A percentile compares a stretch with the other conserved stretches of the same genome.
Evolutionary conservation across 1,284 basidiomycete genomes (phyloP).

Genomic region (Anthracocystis setariae): DNA sequence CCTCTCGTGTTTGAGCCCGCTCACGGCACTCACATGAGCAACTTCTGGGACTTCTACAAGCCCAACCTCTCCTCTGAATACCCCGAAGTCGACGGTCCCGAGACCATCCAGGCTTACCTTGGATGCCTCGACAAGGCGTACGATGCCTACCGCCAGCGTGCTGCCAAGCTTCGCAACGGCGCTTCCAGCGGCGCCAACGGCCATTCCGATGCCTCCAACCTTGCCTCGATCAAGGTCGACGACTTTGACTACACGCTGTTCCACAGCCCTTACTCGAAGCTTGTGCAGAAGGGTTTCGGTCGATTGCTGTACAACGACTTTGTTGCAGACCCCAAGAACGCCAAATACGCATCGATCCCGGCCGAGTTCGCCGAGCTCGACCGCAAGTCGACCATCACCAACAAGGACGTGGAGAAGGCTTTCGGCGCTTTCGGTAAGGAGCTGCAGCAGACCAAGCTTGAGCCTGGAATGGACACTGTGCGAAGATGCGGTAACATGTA

Average conservation of each 20-base stretch:
- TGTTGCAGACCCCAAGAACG: constrained; percentile 78
- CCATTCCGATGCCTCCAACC: constrained; percentile 44
- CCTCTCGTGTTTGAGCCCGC: constrained; percentile 93
- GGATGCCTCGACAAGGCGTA: constrained; percentile 92
- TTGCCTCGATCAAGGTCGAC: constrained; percentile 74
- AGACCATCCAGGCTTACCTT: constrained; percentile 94
- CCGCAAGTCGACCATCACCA: constrained; percentile 74
- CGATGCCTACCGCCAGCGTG: constrained; percentile 84
- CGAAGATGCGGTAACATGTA: constrained; percentile 87
- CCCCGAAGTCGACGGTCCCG: constrained; percentile 95
- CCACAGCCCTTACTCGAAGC: constrained; percentile 90
- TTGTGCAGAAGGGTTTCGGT: constrained; percentile 96
- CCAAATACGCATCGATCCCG: constrained; percentile 78
- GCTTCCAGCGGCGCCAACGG: constrained; percentile 45
- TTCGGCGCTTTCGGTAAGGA: constrained; percentile 61
- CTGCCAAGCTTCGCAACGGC: constrained; percentile 71
- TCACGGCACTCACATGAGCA: constrained; percentile 96
- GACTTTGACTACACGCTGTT: constrained; percentile 89
- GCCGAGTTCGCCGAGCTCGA: constrained; percentile 75
- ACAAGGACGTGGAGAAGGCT: constrained; percentile 92
- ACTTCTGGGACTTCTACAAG: constrained; percentile 77
- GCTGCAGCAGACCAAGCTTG: constrained; percentile 53
- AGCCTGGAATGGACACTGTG: constrained; percentile 65
- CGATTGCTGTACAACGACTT: constrained; percentile 93
- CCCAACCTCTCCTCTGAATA: constrained; percentile 75